Evolutionary conservation across 2,329 filamentous ascomycete species (phyloP).

Genomic region (Tolypocladium tundrense): DNA sequence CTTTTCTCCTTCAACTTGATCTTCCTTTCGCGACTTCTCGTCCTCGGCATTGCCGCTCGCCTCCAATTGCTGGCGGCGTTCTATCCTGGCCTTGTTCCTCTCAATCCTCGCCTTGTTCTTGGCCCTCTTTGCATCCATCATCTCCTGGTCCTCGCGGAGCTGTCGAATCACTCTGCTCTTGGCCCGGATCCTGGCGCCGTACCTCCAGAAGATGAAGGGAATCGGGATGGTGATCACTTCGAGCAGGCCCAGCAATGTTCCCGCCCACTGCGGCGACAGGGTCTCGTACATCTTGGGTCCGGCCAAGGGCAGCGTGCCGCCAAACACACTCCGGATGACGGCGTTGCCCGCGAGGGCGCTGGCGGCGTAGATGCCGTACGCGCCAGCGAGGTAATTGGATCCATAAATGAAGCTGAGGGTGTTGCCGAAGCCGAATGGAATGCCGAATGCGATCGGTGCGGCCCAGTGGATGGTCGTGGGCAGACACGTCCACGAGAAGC

Average conservation of each 20-base stretch:
- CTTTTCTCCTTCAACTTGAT: background rate
- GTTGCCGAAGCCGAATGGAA: conserved; percentile 72
- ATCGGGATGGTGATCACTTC: conserved; percentile 70
- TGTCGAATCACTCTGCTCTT: conserved; percentile 37
- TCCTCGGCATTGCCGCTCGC: background rate
- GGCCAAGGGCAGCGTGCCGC: conserved; percentile 69
- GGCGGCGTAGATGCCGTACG: conserved; percentile 74
- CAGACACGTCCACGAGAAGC: conserved; percentile 81
- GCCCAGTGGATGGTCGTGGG: conserved; percentile 72
- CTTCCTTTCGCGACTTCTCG: background rate
- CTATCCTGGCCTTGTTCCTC: background rate
- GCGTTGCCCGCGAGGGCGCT: conserved; percentile 72
- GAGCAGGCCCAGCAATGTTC: conserved; percentile 62
- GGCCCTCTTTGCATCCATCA: conserved; percentile 18
- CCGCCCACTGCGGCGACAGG: conserved; percentile 68
- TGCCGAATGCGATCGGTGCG: conserved; percentile 65
- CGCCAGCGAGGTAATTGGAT: conserved; percentile 67
- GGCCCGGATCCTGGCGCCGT: conserved; percentile 41
- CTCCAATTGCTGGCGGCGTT: background rate
- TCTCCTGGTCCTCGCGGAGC: conserved; percentile 34
- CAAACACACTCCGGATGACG: conserved; percentile 60
- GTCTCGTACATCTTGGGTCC: conserved; percentile 60
- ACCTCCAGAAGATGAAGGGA: conserved; percentile 66
- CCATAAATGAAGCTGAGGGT: conserved; percentile 73
- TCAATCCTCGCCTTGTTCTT: conserved; percentile 14